Conservation (phyloP, 768 basidiomycete species). For the Cystobasidium tubakii region DNA sequence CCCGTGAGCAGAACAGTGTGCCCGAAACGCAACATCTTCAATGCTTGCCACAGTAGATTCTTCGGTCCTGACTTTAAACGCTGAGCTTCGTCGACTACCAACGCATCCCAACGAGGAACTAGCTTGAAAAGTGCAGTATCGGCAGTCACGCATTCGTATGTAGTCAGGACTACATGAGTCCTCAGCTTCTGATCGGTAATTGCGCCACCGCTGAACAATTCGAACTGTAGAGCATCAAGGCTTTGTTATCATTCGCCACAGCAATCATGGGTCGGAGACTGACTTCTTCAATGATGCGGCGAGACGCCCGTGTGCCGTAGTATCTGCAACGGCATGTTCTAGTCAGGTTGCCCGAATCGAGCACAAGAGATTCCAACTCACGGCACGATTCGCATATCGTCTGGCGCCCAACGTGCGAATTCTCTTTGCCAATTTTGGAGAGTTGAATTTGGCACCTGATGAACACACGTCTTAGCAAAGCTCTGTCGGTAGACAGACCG, state of each 20-base stretch:
- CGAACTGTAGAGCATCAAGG: conserved; percentile 18
- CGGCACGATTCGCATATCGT: conserved; percentile 66
- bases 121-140: conserved; percentile 70
- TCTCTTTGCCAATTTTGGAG: conserved; percentile 85
- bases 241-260: no score
- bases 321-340: neutral
- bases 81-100: conserved; percentile 73
- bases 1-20: conserved; percentile 56
- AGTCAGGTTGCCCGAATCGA: neutral
- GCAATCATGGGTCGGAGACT: no score
- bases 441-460: conserved; percentile 75
- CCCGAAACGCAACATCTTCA: conserved; percentile 37
- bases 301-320: conserved; percentile 26
- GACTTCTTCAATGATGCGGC: conserved; percentile 19
- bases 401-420: conserved; percentile 67
- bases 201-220: conserved; percentile 29
- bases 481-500: neutral
- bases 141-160: conserved; percentile 67
- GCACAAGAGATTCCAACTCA: conserved; percentile 50
- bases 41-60: conserved; percentile 18
- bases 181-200: conserved; percentile 30
- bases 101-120: conserved; percentile 85
- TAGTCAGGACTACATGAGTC: conserved; percentile 85
- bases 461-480: neutral
- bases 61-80: conserved; percentile 71